Evolutionary conservation across 2,329 filamentous ascomycete species (phyloP), one percentile per base, ranked within the genome.

Genomic region (Claviceps arundinis): DNA sequence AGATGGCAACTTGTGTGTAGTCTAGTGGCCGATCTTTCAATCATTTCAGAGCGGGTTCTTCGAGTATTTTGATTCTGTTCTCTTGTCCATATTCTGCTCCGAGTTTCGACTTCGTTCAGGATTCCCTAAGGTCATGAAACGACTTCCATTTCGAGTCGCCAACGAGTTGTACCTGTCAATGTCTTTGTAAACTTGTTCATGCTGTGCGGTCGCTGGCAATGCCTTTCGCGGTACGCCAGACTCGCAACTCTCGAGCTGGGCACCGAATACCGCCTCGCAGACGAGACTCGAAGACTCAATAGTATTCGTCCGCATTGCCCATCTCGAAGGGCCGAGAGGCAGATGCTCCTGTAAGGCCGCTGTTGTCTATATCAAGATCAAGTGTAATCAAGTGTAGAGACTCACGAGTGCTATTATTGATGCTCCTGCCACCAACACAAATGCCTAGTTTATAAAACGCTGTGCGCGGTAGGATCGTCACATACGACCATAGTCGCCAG

Each of bases 401-500:
- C 26, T 30, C 26, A 3, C 26, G 8, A 9, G 26, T 30, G 8
- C 8, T 30, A 30, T 30, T 9, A 7, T 8, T 30, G 8, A 16
- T 45, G 43, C 43, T 11, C 43, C 30, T 24, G 43, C 30, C 16
- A n/a, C 7, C 42, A 9, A 2, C 41, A 4, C 19, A 16, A 24
- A 14, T 13, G 7, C 13, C 6, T 2, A 5, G 16, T 41, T 22
- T 1, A 50, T 37, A 50, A 37, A 1, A 7, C 38, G 24, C n/a
- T 37, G 7, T 44, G 17, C n/a, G 11, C n/a, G 1, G 1, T 0
- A 0, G 1, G 1, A 4, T 6, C 5, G 2, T 2, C n/a, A 49
- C 48, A 44, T 50, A 50, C 48, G 48, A 44, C 48, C 48, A 50
- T 17, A 50, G 48, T 40, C 48, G 48, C 40, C 40, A 50, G 48